phyloP scores from a whole-genome alignment of 495 filamentous ascomycete genomes.

The Neurospora africana region DNA sequence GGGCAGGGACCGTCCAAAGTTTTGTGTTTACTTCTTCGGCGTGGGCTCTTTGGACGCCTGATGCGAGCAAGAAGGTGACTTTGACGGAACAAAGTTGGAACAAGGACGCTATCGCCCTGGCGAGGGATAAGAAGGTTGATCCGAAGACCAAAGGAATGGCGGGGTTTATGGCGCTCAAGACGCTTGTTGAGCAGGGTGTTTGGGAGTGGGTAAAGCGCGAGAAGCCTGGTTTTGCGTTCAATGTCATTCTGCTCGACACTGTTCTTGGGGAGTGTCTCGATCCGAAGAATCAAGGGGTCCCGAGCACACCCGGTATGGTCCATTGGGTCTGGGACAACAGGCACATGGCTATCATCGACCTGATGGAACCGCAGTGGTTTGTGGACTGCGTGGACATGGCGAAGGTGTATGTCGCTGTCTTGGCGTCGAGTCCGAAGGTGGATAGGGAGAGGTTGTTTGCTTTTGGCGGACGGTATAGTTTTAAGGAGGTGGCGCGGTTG shows the following conservation, averaged over 20 bases:
- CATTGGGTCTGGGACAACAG: slow-evolving; percentile 20
- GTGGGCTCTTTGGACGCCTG: slow-evolving; percentile 26
- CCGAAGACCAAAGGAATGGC: slow-evolving; percentile 15
- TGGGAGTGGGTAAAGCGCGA: slow-evolving; percentile 28
- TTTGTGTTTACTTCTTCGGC: slow-evolving; percentile 24
- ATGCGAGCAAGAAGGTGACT: slow-evolving; percentile 7
- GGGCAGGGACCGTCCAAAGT: slow-evolving; percentile 11
- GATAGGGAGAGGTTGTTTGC: slow-evolving; percentile 24
- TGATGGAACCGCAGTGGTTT: slow-evolving; percentile 27
- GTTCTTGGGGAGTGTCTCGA: slow-evolving; percentile 25
- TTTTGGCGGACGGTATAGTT: slow-evolving; percentile 25
- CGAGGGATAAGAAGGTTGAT: slow-evolving; percentile 7
- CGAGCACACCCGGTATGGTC: slow-evolving; percentile 24
- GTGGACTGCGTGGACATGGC: slow-evolving; percentile 21
- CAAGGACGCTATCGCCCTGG: slow-evolving; percentile 17
- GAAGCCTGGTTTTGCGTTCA: slow-evolving; percentile 22
- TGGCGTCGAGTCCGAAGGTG: slow-evolving; percentile 17
- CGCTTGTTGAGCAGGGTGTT: slow-evolving; percentile 20
- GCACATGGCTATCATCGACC: slow-evolving; percentile 11
- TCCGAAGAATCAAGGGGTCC: slow-evolving; percentile 18
- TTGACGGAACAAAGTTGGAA: slow-evolving; percentile 22
- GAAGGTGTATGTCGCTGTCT: slow-evolving; percentile 19
- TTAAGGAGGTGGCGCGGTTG: slow-evolving; percentile 17
- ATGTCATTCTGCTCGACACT: slow-evolving; percentile 20
- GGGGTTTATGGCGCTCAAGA: slow-evolving; percentile 28